These are phyloP conservation scores for Austroboletus festivus DNA, from an alignment of 768 basidiomycete species.

Conservation along the genomic window DNA sequence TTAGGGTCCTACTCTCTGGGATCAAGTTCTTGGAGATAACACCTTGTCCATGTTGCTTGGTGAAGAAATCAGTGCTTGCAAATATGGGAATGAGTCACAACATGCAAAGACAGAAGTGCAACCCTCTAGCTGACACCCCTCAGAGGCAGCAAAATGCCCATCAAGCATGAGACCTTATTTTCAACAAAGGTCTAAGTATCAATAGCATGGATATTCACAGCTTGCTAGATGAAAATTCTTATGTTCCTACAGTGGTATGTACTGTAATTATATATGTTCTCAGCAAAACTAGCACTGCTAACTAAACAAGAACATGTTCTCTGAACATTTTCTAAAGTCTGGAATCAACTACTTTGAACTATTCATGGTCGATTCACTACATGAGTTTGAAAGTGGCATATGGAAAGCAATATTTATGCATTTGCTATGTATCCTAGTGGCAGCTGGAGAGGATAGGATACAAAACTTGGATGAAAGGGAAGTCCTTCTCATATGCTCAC, in stretches of 20 bases:
- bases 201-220: too few species aligned
- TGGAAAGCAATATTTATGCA: constrained; percentile 26
- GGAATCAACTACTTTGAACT: constrained; percentile 18
- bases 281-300: too few species aligned
- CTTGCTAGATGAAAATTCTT: too few species aligned
- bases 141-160: too few species aligned
- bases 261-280: too few species aligned
- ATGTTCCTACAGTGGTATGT: too few species aligned
- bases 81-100: too few species aligned
- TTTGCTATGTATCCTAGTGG: constrained; percentile 18
- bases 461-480: constrained; percentile 14
- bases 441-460: constrained; percentile 3
- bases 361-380: constrained; percentile 19
- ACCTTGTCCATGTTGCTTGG: not conserved
- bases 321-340: not conserved
- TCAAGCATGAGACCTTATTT: too few species aligned
- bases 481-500: constrained; percentile 3
- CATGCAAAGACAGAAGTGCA: too few species aligned
- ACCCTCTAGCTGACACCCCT: too few species aligned
- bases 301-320: constrained; percentile 38
- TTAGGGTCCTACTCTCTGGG: not conserved
- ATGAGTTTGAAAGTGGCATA: constrained; percentile 24
- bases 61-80: too few species aligned
- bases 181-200: too few species aligned
- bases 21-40: constrained; percentile 4